Evolutionary conservation across 306 rosid species (phyloP).

Genomic region (Herpetospermum pedunculosum): DNA sequence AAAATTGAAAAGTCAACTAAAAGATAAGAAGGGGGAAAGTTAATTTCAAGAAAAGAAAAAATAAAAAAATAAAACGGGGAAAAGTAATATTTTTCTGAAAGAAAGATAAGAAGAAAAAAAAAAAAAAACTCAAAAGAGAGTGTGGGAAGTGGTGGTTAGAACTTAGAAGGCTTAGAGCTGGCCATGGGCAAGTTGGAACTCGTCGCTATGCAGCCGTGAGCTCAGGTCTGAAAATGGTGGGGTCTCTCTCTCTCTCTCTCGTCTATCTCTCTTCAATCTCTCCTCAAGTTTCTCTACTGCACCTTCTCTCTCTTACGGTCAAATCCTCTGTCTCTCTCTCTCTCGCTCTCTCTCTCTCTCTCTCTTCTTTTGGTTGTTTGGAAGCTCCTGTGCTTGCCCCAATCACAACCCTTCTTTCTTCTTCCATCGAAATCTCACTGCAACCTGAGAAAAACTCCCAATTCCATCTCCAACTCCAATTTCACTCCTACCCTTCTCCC

Average conservation of each 20-base stretch:
- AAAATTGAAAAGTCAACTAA: too few relatives aligned
- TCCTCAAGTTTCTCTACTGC: background rate
- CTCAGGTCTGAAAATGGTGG: conserved; percentile 5
- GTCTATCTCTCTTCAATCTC: background rate
- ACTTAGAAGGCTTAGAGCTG: background rate
- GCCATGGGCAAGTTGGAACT: background rate
- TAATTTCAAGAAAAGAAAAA: background rate
- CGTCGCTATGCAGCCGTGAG: background rate
- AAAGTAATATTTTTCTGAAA: too few relatives aligned
- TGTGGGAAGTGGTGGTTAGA: background rate
- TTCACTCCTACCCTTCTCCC: background rate
- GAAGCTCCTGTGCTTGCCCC: background rate
- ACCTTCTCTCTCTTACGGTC: background rate
- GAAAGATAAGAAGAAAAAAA: background rate
- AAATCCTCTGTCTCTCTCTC: background rate
- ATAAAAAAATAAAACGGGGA: background rate
- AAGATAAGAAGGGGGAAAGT: too few relatives aligned
- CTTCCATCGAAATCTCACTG: background rate
- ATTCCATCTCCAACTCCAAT: background rate
- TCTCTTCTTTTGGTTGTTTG: background rate
- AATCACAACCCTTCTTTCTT: background rate
- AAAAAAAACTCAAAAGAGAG: background rate
- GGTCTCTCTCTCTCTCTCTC: too few relatives aligned
- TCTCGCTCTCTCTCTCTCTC: background rate
- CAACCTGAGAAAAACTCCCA: background rate